Base-by-base conservation (phyloP, 2,329 filamentous ascomycete species). In the Mycosphaerella sp. region DNA sequence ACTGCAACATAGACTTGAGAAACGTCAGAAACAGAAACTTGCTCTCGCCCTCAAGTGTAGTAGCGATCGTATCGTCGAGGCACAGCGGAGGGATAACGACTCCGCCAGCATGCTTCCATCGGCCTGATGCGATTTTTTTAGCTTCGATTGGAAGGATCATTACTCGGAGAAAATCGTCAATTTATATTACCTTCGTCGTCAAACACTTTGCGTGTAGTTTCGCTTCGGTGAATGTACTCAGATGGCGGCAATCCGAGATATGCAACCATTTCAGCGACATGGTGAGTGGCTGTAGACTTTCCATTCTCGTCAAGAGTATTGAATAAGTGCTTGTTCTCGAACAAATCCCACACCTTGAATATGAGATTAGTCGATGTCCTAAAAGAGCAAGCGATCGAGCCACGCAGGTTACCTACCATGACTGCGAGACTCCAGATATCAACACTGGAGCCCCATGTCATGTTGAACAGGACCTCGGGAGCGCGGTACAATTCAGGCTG, bases 1-100 rank as follows among this genome's bases (percentile, higher is more conserved):
- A 73, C 44, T 60, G 60, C 12, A 73, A 55, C 68, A 73, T 72
- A 3, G 57, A 61, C 44, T 57, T 55, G 27, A 70, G 60, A 45
- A 73, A 71, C 13, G 28, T 35, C 5, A 72, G 37, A 54, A 71
- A 73, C 7, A 48, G 16, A 14, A 59, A 62, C 56, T 70, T 70
- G 32, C 70, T 55, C 9, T 57, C 36, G 6, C 59, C 62, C n/a
- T 53, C 48, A 36, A 51, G n/a, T 4, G 37, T 6, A 21, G 28
- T 41, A 17, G 14, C 18, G 7, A 17, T 18, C 6, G 21, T 4
- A 21, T 6, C 16, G 3, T 49, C 30, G 3, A 49, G 21, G 3
- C 3, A 17, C 5, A 25, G 12, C 21, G 14, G 8, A 34, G 35
- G 35, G 18, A 42, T 21, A 35, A 9, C 39, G 16, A 18, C 21